A percentile compares a stretch with the other conserved stretches of the same genome.
Conservation (phyloP, 306 rosid species). For the Quercus agrifolia region DNA sequence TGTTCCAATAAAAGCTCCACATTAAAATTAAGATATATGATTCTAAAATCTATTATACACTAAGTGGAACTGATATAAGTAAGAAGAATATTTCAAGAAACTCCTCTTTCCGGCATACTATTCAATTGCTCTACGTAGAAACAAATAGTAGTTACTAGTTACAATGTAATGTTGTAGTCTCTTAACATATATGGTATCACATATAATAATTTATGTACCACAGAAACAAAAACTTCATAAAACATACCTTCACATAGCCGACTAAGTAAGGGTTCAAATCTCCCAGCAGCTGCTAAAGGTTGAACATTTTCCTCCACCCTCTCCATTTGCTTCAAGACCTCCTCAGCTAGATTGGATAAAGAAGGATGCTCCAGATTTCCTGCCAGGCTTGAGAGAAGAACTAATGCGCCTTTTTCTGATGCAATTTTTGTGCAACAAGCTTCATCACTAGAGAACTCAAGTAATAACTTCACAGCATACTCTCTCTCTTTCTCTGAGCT, state of each 20-base stretch:
- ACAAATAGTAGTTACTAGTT: background rate
- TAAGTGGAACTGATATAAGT: background rate
- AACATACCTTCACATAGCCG: constrained; percentile 38
- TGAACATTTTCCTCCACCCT: constrained; percentile 46
- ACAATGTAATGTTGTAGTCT: background rate
- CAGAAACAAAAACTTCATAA: constrained; percentile 2
- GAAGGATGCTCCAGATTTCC: constrained; percentile 42
- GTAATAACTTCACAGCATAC: constrained; percentile 49
- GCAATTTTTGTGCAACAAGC: constrained; percentile 53
- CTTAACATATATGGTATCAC: background rate
- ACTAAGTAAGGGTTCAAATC: constrained; percentile 53
- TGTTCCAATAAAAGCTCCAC: constrained; percentile 21
- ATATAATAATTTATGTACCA: background rate
- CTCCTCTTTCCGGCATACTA: constrained; percentile 2
- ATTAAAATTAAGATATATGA: constrained; percentile 12
- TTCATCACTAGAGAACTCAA: constrained; percentile 49
- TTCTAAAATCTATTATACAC: background rate
- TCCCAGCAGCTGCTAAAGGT: constrained; percentile 50
- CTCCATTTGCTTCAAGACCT: constrained; percentile 49
- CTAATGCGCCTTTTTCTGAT: constrained; percentile 59
- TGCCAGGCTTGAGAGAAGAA: constrained; percentile 56
- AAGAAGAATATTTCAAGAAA: background rate
- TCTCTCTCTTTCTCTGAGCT: constrained; percentile 61
- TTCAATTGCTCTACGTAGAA: background rate
- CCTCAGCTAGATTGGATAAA: constrained; percentile 51